Conservation (phyloP, 1,139 yeast genomes). For the Yamadazyma dendronema region DNA sequence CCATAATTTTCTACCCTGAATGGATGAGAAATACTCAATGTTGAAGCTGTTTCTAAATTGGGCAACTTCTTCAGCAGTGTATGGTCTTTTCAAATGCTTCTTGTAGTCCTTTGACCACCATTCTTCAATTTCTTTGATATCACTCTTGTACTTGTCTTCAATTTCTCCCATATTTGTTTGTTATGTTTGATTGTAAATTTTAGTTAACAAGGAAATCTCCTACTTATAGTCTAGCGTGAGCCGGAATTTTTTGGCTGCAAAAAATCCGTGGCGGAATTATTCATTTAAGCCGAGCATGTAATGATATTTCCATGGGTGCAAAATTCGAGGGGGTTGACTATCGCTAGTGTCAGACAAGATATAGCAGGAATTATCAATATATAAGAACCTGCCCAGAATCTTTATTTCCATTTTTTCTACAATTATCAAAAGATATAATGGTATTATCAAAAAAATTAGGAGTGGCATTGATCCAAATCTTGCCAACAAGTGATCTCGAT, state of each 20-base stretch:
- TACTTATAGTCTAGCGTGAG: too few species aligned
- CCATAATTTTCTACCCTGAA: conserved; percentile 54
- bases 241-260: not conserved
- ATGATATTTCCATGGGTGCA: not conserved
- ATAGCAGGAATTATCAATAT: too few species aligned
- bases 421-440: too few species aligned
- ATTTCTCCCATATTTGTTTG: conserved; percentile 6
- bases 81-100: conserved; percentile 49
- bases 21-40: conserved; percentile 48
- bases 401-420: too few species aligned
- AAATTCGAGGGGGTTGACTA: not conserved
- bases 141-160: conserved; percentile 10
- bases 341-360: too few species aligned
- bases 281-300: not conserved
- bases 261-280: not conserved
- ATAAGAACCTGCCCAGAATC: too few species aligned
- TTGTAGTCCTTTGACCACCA: conserved; percentile 58
- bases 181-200: not conserved
- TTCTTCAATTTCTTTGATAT: conserved; percentile 10
- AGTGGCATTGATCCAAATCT: conserved; percentile 73
- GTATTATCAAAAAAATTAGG: conserved; percentile 27
- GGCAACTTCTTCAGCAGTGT: conserved; percentile 53
- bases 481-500: conserved; percentile 61
- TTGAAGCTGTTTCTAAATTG: conserved; percentile 51
- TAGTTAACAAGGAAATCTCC: not conserved